Evolutionary conservation across 108 stramenopile genomes (phyloP), one percentile per base, ranked within the genome.

Genomic region (Schizochytrium sp.): DNA sequence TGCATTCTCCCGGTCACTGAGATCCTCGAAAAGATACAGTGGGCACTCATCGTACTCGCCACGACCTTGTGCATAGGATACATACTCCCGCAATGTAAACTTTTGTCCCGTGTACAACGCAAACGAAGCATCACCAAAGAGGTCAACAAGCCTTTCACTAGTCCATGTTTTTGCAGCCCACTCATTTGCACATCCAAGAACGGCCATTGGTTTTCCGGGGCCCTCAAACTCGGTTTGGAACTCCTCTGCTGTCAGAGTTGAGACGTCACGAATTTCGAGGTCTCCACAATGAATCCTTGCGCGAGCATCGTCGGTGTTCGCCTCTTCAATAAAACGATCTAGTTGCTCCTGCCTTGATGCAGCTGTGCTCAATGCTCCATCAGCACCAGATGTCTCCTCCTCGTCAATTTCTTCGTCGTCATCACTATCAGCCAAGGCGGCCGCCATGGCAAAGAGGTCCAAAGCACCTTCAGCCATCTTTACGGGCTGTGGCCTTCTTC

Each of bases 21-120:
- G 61, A 55, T 88, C 72, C 89, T 99, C 99, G 91, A 99, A 99
- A 42, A 99, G 93, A 92, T 99, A 99, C 15, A 99, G 93, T 4
- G 98, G 99, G 46, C 95, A 96, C 92, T 99, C 99, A 90, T 99
- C 99, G 1, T 61, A 59, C 88, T 97, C 72, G 53, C 57, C 88
- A 13, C 76, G 44, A 50, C 72, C 87, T 41, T 87, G 4, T 53
- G 76, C 76, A 44, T 92, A 91, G 2, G 44, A 3, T 3, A 91
- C 13, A 46, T 89, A 91, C 53, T 89, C 89, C 8, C 40, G 13
- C 45, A 90, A 42, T 49, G 42, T 5, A 87, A 89, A 69, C 61
- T 45, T n/a, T 46, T 46, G 60, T 50, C 91, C 87, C 1, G 76
- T 83, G 57, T 59, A 83, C 59, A 49, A 28, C 61, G 42, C 56